Evolutionary conservation across 1,139 yeast genomes (phyloP), one percentile per base, ranked within the genome.

Genomic region (Scheffersomyces lignicola): DNA sequence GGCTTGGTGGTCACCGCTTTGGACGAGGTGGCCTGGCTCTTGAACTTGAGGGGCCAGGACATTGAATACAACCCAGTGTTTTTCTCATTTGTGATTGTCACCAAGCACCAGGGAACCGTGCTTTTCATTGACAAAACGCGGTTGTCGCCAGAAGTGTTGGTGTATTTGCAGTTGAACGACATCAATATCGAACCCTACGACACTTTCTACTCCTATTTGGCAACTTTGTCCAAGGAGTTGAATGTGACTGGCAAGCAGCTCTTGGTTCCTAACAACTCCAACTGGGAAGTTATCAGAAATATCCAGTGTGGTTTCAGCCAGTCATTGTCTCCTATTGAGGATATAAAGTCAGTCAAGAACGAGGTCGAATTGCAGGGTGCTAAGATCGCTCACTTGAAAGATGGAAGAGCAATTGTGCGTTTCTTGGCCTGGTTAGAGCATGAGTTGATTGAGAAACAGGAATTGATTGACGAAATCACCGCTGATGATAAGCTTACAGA

Each of bases 11-110:
- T 88, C 7, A 73, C 83, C 29, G 85, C 96, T 0, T 51, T 58
- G 33, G 98, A 92, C 62, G 96, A 92, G 53, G 76, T 90, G 42
- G 95, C 97, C 7, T 90, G 97, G 97, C 63, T 89, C 38, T 75
- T 89, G 54, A 92, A 92, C 53, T 68, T 92, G 45, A 76, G 97
- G 49, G 97, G 97, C 13, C 68, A 75, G 25, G 68, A 63, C 41
- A 87, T 92, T 44, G 84, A 80, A 26, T 94, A 69, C 61, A 92
- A 90, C 55, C 98, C 99, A 2, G 92, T 94, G 11, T 94, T 94
- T 58, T 89, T 78, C 63, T 72, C 94, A 32, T 92, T 86, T 55
- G 70, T 88, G 40, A 67, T 88, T 12, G 65, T 89, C 13, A 73
- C 77, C 14, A 72, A 67, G 16, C 5, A 7, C 12, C 63, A 66